phyloP scores from a whole-genome alignment of 805 yeast species.

The Kodamaea kaohsiungensis region DNA sequence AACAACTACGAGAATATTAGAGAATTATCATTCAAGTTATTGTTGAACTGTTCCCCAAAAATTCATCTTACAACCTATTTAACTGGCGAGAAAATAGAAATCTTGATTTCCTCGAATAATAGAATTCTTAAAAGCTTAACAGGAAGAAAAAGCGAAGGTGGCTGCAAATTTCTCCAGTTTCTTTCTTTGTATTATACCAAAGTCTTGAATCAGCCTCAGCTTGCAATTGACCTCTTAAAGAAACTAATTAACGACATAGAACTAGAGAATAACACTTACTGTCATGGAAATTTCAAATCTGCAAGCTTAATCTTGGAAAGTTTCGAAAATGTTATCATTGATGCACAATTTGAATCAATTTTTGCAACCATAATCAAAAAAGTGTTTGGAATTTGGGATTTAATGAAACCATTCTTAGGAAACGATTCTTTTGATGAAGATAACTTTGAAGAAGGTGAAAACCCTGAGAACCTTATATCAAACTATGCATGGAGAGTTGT shows the following conservation, averaged over 20 bases:
- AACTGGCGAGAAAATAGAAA: neutral
- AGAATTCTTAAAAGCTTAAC: slow-evolving; percentile 39
- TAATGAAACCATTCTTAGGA: slow-evolving; percentile 50
- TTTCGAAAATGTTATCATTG: neutral
- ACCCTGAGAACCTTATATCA: slow-evolving; percentile 42
- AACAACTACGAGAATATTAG: slow-evolving; percentile 82
- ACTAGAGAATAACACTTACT: slow-evolving; percentile 8
- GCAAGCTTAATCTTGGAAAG: slow-evolving; percentile 6
- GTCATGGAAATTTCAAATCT: slow-evolving; percentile 68
- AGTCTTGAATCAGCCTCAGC: neutral
- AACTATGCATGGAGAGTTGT: slow-evolving; percentile 83
- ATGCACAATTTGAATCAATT: neutral
- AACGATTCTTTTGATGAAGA: slow-evolving; percentile 53
- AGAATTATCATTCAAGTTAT: slow-evolving; percentile 37
- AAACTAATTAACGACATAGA: slow-evolving; percentile 2
- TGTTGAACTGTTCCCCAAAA: slow-evolving; percentile 19
- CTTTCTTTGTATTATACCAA: slow-evolving; percentile 27
- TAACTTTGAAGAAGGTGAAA: slow-evolving; percentile 15
- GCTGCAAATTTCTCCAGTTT: slow-evolving; percentile 65
- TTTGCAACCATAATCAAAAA: slow-evolving; percentile 21
- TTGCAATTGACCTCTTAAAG: slow-evolving; percentile 10
- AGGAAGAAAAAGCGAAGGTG: slow-evolving; percentile 75
- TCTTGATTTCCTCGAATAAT: neutral
- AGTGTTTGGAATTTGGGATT: slow-evolving; percentile 42
- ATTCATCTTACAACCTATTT: neutral